Evolutionary conservation across 1,284 basidiomycete genomes (phyloP).

Genomic region (Tausonia pullulans): DNA sequence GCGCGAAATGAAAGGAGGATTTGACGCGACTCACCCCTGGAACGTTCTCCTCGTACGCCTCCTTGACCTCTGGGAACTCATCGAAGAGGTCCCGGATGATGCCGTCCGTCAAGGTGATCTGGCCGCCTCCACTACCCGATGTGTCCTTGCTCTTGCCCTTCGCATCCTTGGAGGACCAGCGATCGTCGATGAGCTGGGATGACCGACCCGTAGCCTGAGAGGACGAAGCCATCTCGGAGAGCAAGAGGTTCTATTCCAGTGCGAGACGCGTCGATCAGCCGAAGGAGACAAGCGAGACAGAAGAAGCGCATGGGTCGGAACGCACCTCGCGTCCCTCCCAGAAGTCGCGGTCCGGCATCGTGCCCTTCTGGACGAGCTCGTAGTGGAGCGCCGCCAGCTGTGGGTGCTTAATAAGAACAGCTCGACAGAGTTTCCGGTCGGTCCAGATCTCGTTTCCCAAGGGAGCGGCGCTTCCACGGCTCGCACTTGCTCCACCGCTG

Average conservation of each 20-base stretch:
- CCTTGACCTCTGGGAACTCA: constrained; percentile 88
- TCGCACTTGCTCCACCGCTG: too few relatives aligned
- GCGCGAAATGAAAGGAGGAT: constrained; percentile 3
- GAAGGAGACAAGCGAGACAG: background rate
- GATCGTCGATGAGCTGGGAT: constrained; percentile 78
- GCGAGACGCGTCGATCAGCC: background rate
- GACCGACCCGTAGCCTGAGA: constrained; percentile 67
- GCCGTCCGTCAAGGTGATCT: constrained; percentile 84
- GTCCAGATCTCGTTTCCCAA: constrained; percentile 35
- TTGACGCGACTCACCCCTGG: constrained; percentile 39
- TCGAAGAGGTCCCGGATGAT: constrained; percentile 93
- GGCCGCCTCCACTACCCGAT: constrained; percentile 42
- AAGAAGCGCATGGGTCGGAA: constrained; percentile 17
- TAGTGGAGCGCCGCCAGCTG: constrained; percentile 67
- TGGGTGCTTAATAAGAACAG: constrained; percentile 61
- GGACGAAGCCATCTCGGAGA: constrained; percentile 18
- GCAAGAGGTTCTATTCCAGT: constrained; percentile 17
- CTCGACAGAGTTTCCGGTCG: constrained; percentile 48
- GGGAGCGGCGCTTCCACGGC: background rate
- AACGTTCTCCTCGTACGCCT: constrained; percentile 86
- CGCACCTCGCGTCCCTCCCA: constrained; percentile 85
- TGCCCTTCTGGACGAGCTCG: constrained; percentile 70
- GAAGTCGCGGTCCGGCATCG: constrained; percentile 83
- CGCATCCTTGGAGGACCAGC: constrained; percentile 46
- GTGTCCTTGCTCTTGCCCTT: constrained; percentile 28